Conservation (phyloP, 1,284 basidiomycete species). For the Apiotrichum akiyoshidainum region DNA sequence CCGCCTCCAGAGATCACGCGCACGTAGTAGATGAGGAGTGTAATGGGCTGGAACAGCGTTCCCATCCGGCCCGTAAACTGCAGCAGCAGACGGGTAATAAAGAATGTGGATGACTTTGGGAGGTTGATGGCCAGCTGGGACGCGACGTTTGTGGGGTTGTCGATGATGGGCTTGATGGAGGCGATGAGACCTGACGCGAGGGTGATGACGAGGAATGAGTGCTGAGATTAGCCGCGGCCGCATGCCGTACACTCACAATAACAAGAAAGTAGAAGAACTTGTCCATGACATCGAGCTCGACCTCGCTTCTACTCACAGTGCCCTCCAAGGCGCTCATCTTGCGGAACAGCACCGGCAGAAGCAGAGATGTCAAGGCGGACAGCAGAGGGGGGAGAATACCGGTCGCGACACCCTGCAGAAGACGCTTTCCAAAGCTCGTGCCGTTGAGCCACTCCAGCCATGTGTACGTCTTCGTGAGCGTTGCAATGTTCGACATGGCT, state of each 20-base stretch:
- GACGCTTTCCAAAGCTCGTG: constrained; percentile 26
- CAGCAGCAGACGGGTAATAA: constrained; percentile 67
- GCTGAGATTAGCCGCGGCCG: constrained; percentile 64
- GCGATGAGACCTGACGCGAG: constrained; percentile 55
- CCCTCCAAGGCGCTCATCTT: constrained; percentile 63
- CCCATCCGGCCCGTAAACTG: constrained; percentile 50
- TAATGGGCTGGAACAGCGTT: constrained; percentile 60
- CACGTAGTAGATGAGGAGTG: constrained; percentile 65
- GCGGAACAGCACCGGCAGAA: constrained; percentile 67
- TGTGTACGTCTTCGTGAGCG: constrained; percentile 52
- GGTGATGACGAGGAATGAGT: constrained; percentile 67
- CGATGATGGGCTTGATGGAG: constrained; percentile 33
- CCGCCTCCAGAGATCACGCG: constrained; percentile 57
- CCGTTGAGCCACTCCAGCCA: constrained; percentile 65
- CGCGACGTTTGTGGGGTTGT: constrained; percentile 51
- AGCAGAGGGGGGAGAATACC: constrained; percentile 65
- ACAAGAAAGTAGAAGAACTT: constrained; percentile 60
- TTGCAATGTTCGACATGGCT: constrained; percentile 54
- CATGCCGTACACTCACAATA: constrained; percentile 60
- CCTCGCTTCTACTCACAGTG: constrained; percentile 65
- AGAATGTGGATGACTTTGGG: constrained; percentile 71
- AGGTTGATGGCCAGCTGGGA: constrained; percentile 50
- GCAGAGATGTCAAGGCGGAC: constrained; percentile 64
- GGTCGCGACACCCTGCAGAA: constrained; percentile 62
- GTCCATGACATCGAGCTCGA: constrained; percentile 70